Base-by-base conservation (phyloP, 1,284 basidiomycete species). In the Malassezia pachydermatis region DNA sequence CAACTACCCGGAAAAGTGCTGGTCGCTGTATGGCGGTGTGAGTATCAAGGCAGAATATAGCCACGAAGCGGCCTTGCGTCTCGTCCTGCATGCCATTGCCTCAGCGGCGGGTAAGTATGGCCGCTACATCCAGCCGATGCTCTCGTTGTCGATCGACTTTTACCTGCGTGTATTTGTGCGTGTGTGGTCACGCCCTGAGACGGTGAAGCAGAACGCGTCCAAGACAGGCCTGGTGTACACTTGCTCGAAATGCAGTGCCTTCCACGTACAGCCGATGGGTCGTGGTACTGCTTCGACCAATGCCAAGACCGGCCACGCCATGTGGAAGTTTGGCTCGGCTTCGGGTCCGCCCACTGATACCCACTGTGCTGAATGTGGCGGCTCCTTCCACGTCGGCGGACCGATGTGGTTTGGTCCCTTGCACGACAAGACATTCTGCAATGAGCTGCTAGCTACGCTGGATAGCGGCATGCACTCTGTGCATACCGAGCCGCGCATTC, bases 101-200 rank as follows among this genome's bases (percentile, higher is more conserved):
- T 83, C 82, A 0, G 82, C 88, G 2, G 94, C 92, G 0, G 81
- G 85, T 14, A 79, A 88, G 60, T 98, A 98, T 66, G 90, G 92
- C 0, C 81, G 88, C 38, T 85, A 83, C 67, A 88, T 98, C 57
- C 81, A 86, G 58, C 92, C 92, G 1, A 74, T 95, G n/a, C 73
- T 96, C 6, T 89, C 84, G 0, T 77, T 99, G 29, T 92, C 88
- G 10, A 95, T 99, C 69, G 94, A 98, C 70, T 99, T 98, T 70
- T 98, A 99, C 72, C 83, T 95, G 22, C 84, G 94, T 6, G 72
- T 96, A 13, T 99, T 96, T 67, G 81, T 96, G 9, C 80, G 83
- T 13, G 77, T 99, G 4, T 76, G 81, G 56, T 79, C 82, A 0
- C 78, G 81, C 1, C 83, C 88, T 0, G 75, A 83, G n/a, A 83